These are phyloP conservation scores for Triadica sebifera DNA, from an alignment of 345 rosid genomes.

Conservation along the genomic window DNA sequence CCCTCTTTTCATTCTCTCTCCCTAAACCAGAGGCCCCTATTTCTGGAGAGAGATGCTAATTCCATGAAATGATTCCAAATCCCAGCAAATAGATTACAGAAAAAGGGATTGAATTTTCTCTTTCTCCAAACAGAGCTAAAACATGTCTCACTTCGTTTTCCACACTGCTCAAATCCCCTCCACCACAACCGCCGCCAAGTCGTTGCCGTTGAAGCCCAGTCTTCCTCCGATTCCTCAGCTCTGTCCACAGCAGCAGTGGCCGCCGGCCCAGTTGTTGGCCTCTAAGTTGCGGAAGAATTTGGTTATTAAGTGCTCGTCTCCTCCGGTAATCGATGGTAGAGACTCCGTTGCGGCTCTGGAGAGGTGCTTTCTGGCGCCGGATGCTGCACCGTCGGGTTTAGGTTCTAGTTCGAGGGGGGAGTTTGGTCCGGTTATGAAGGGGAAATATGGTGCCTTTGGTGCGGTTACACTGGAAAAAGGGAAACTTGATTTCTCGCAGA, in stretches of 20 bases:
- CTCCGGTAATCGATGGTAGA: constrained; percentile 38
- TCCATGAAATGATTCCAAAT: background rate
- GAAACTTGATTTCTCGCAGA: constrained; percentile 71
- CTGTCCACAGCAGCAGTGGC: constrained; percentile 10
- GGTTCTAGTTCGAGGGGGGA: constrained; percentile 32
- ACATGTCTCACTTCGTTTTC: constrained; percentile 27
- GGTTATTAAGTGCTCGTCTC: constrained; percentile 34
- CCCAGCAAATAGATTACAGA: background rate
- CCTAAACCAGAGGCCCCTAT: too few species aligned
- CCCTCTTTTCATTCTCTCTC: constrained; percentile 1
- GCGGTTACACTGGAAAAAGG: constrained; percentile 90
- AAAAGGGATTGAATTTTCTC: background rate
- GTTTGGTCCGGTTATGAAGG: constrained; percentile 76
- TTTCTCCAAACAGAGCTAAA: background rate
- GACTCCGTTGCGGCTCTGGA: constrained; percentile 50
- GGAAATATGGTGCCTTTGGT: constrained; percentile 61
- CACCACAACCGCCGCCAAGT: background rate
- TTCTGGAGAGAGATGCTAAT: too few species aligned
- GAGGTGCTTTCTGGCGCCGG: constrained; percentile 49
- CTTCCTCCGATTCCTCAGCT: constrained; percentile 12
- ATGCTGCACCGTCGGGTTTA: constrained; percentile 21
- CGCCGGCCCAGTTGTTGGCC: background rate
- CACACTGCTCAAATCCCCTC: constrained; percentile 22
- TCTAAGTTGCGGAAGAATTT: constrained; percentile 39
- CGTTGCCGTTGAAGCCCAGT: constrained; percentile 7